phyloP scores from a whole-genome alignment of 2,329 filamentous ascomycete genomes.

The Penicillium capsulatum region DNA sequence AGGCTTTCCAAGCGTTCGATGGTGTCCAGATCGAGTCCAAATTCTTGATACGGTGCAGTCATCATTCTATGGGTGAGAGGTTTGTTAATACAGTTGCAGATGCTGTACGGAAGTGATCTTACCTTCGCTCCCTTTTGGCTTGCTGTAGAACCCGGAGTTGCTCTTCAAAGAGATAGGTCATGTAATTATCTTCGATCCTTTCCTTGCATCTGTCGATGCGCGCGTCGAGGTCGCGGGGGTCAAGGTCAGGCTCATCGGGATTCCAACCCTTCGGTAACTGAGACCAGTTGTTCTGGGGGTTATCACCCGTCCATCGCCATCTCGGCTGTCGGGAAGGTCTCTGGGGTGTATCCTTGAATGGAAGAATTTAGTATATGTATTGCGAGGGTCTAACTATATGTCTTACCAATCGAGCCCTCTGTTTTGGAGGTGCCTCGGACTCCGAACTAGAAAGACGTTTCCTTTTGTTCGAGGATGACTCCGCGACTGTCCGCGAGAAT shows the following conservation, averaged over 20 bases:
- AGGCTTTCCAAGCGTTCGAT: slow-evolving; percentile 2
- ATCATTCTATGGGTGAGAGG: neutral
- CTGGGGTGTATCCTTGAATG: too few relatives aligned
- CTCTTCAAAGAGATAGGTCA: neutral
- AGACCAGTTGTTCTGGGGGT: too few relatives aligned
- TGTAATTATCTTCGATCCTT: neutral
- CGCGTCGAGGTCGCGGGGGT: neutral
- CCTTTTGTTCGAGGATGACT: too few relatives aligned
- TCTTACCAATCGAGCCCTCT: too few relatives aligned
- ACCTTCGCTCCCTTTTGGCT: neutral
- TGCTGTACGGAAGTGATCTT: neutral
- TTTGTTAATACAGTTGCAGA: too few relatives aligned
- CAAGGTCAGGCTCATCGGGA: slow-evolving; percentile 1
- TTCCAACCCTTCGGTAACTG: neutral
- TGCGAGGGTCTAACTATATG: too few relatives aligned
- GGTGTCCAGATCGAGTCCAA: neutral
- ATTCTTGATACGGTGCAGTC: neutral
- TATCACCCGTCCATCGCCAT: too few relatives aligned
- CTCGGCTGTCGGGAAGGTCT: too few relatives aligned
- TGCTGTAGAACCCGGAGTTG: neutral
- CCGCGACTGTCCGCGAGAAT: too few relatives aligned
- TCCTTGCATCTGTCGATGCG: slow-evolving; percentile 3
- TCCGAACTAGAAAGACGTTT: too few relatives aligned
- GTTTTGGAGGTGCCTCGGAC: too few relatives aligned
- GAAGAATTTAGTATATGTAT: too few relatives aligned